Base-by-base conservation (phyloP, 805 yeast species). In the Candida ficus region DNA sequence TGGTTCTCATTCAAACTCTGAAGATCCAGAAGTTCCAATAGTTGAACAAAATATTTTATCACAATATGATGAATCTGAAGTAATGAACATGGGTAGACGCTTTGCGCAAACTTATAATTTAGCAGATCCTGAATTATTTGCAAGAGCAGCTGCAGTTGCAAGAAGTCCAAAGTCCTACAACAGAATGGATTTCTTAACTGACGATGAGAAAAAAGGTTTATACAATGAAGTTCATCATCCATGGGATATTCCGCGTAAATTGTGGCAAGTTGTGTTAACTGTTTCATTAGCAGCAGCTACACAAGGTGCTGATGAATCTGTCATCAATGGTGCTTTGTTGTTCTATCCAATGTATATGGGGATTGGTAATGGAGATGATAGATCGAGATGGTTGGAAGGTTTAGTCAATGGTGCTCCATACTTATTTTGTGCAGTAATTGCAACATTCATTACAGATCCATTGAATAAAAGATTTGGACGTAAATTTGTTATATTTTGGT, bases 291-390 rank as follows among this genome's bases (percentile, higher is more conserved):
- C 85, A 38, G 90, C 89, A 17, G 84, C 84, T 17, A 83, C 81
- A 30, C 88, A 81, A 58, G 89, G 90, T 59, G 81, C 83, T 80
- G 89, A 83, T 61, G 87, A 83, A 58, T 67, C 85, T 5, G 87
- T 83, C 18, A 75, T 82, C 44, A 81, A 80, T 51, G 90, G 90
- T 48, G 89, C 89, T 7, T 68, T 74, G 39, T 60, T 82, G 38
- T 76, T 75, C 54, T 82, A 78, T 57, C 84, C 85, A 2, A 40
- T 48, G 2, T 71, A 64, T 18, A 68, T 82, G 56, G 80, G 79
- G 3, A 66, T 83, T 33, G 71, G 64, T 16, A 51, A 60, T 16
- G 69, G 60, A 17, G 66, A 70, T 34, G 64, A 71, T 34, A 60
- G 76, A 50, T 69, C 76, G 33, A 71, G 73, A 38, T 75, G 82